Conservation (phyloP, 257 asterid species). For the Cinchona pubescens region DNA sequence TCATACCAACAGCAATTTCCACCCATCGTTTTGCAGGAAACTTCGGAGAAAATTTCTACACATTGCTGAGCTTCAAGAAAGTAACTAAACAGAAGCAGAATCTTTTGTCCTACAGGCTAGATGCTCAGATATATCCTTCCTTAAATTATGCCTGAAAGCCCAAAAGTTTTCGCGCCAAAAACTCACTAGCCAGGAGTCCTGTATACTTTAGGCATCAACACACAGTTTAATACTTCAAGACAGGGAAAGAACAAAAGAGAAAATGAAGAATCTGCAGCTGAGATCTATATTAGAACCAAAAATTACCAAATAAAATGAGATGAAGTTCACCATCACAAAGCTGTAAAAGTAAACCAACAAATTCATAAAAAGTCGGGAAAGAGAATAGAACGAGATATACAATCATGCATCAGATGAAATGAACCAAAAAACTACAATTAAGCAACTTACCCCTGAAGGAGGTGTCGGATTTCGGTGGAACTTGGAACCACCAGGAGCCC, state of each 20-base stretch:
- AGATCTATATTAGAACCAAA: not conserved
- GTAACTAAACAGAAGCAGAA: not conserved
- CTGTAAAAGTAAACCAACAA: not conserved
- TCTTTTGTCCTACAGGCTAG: not conserved
- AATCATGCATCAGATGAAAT: conserved; percentile 3
- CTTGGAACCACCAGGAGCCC: conserved; percentile 99
- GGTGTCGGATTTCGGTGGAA: conserved; percentile 90
- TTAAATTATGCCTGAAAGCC: not conserved
- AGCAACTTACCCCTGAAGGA: conserved; percentile 74
- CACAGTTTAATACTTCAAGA: not conserved
- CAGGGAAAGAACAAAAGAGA: not conserved
- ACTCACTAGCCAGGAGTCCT: not conserved
- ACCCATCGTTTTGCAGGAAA: not conserved
- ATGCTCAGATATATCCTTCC: not conserved
- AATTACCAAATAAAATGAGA: not conserved
- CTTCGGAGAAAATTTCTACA: not conserved
- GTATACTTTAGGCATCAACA: not conserved
- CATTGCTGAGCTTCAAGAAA: not conserved
- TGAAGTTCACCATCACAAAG: not conserved
- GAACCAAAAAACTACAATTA: conserved; percentile 3
- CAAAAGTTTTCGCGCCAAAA: not conserved
- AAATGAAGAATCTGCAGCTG: not conserved
- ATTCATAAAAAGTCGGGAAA: not conserved
- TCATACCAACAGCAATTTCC: not conserved
- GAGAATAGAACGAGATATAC: not conserved